Conservation (phyloP, 148 eudicot species). For the Fagopyrum esculentum region DNA sequence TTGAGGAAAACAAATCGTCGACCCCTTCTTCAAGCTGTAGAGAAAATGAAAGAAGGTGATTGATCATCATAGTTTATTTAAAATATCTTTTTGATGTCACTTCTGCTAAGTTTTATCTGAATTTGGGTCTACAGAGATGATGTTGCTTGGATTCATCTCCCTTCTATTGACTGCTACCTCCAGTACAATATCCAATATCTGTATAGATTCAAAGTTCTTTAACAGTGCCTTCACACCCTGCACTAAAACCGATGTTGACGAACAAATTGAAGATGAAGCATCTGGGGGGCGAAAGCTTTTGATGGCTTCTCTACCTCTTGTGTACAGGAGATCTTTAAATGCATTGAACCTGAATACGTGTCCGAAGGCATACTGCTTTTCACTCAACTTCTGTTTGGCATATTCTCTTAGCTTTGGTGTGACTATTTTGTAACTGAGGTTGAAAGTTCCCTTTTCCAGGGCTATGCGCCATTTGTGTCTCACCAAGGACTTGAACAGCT, state of each 20-base stretch:
- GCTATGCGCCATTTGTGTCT: constrained; percentile 83
- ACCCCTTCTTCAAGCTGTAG: constrained; percentile 90
- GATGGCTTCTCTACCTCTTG: constrained; percentile 29
- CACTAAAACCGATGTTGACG: constrained; percentile 40
- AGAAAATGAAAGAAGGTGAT: constrained; percentile 99
- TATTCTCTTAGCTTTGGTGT: neutral
- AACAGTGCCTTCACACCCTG: constrained; percentile 78
- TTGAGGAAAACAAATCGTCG: constrained; percentile 69
- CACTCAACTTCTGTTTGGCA: neutral
- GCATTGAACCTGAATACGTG: constrained; percentile 57
- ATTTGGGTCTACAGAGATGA: constrained; percentile 59
- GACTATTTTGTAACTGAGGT: neutral
- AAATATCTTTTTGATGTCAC: neutral
- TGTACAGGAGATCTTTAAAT: constrained; percentile 51
- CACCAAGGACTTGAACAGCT: constrained; percentile 98
- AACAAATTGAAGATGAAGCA: constrained; percentile 28
- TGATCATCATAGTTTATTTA: neutral
- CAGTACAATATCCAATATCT: constrained; percentile 72
- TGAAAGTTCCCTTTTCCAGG: constrained; percentile 29
- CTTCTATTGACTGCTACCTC: constrained; percentile 91
- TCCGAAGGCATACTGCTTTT: constrained; percentile 47
- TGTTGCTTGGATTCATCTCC: constrained; percentile 96
- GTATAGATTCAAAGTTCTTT: constrained; percentile 83
- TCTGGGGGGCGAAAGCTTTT: constrained; percentile 56
- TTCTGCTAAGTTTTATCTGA: neutral